Conservation (phyloP, 2,329 filamentous ascomycete genomes). For the Penicillium sp. region DNA sequence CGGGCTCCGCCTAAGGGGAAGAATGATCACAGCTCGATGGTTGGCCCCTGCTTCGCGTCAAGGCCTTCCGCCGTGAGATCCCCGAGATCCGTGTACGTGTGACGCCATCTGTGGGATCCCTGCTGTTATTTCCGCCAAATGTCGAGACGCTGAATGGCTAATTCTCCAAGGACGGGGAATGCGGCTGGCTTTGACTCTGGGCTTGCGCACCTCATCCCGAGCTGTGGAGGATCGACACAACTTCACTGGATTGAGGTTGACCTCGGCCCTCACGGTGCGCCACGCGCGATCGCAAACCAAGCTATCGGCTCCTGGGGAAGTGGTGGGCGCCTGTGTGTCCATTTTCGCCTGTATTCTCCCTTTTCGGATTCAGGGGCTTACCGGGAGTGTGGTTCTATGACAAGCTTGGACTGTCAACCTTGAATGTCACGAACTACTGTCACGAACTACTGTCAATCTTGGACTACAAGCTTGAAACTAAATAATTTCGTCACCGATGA, state of each 20-base stretch:
- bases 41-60: conserved; percentile 15
- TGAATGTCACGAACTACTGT: no score
- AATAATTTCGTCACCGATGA: not conserved
- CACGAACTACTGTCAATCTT: no score
- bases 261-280: conserved; percentile 2
- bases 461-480: no score
- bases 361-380: conserved; percentile 3
- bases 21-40: conserved; percentile 11
- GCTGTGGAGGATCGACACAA: conserved; percentile 2
- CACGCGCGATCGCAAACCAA: conserved; percentile 12
- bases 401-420: no score
- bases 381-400: not conserved
- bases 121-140: not conserved
- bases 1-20: conserved; percentile 10
- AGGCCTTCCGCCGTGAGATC: conserved; percentile 1
- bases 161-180: not conserved
- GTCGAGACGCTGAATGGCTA: not conserved
- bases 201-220: not conserved
- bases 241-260: not conserved
- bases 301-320: conserved; percentile 7
- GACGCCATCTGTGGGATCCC: not conserved
- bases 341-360: conserved; percentile 1
- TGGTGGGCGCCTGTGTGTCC: not conserved
- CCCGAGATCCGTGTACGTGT: conserved; percentile 9
- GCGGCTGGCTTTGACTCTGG: not conserved